Evolutionary conservation across 306 rosid species (phyloP), one percentile per base, ranked within the genome.

Genomic region (Fragaria ananassa): DNA sequence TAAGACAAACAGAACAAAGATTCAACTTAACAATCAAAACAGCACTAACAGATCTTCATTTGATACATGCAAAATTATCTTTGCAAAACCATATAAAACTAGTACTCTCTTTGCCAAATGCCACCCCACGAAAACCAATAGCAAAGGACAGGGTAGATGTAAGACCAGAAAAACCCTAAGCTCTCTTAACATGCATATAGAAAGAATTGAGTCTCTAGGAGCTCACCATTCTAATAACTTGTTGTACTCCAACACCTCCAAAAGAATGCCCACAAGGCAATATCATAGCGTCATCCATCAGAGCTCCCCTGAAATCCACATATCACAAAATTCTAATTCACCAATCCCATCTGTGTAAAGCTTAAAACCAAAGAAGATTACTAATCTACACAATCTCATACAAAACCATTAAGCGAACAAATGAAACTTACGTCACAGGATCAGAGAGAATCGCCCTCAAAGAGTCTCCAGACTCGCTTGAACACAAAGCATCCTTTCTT

Each of bases 221-320:
- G 86, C 98, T 91, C 95, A 96, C 99, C 93, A 86, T 81, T 85
- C 93, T 88, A 81, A 86, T 78, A 82, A 93, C 97, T 44, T 88
- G 97, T 70, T 89, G 90, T 82, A 93, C 87, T 80, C 99, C 99
- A 68, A 90, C 89, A 53, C 96, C 84, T 44, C 99, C 91, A 64
- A 92, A 96, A 68, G 99, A 96, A 87, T 96, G 99, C n/a, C 99
- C 99, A 72, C 99, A 96, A 51, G 99, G 93, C 81, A 96, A 82
- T 89, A 96, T 96, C 97, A 96, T 85, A 12, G 99, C 99, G 67
- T 96, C 99, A 51, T 96, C 96, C 99, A 96, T 96, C 34, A 96
- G 96, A 76, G 89, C 83, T 57, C 97, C 94, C 79, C 99, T 96
- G 88, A 58, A 86, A 79, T 82, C 68, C 78, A 21, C 68, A 84